phyloP scores from a whole-genome alignment of 192 early-diverging fungal species.

The Chytriomyces hyalinus region DNA sequence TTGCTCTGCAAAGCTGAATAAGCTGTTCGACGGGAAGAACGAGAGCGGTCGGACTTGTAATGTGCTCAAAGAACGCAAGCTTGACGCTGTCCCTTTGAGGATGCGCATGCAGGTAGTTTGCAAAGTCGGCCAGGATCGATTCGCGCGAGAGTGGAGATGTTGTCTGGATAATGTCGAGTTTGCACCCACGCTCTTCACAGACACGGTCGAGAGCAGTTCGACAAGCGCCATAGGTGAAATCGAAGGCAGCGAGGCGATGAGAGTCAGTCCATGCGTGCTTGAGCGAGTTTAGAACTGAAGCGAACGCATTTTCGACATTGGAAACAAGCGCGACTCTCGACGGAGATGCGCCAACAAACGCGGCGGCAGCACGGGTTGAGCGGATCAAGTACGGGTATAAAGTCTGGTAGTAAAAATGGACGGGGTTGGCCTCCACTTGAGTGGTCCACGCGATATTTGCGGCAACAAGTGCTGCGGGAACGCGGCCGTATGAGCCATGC shows the following conservation, averaged over 20 bases:
- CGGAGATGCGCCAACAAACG: conserved; percentile 30
- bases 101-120: conserved; percentile 14
- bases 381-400: conserved; percentile 43
- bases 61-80: conserved; percentile 47
- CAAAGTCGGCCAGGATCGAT: conserved; percentile 18
- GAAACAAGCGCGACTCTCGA: conserved; percentile 39
- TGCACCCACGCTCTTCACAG: conserved; percentile 8
- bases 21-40: conserved; percentile 43
- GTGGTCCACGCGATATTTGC: conserved; percentile 28
- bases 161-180: conserved; percentile 26
- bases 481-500: conserved; percentile 45
- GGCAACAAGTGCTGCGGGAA: conserved; percentile 7
- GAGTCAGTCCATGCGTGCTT: not conserved
- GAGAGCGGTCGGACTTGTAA: conserved; percentile 44
- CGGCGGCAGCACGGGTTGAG: conserved; percentile 28
- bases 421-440: conserved; percentile 42
- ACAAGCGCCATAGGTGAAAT: conserved; percentile 37
- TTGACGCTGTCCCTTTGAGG: not conserved
- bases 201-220: conserved; percentile 18
- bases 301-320: conserved; percentile 50
- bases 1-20: conserved; percentile 30
- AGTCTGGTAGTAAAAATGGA: conserved; percentile 42
- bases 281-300: conserved; percentile 35
- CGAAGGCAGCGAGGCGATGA: conserved; percentile 40
- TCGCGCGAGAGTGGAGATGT: conserved; percentile 21